Base-by-base conservation (phyloP, 495 filamentous ascomycete species). In the Ascobolus immersus region DNA sequence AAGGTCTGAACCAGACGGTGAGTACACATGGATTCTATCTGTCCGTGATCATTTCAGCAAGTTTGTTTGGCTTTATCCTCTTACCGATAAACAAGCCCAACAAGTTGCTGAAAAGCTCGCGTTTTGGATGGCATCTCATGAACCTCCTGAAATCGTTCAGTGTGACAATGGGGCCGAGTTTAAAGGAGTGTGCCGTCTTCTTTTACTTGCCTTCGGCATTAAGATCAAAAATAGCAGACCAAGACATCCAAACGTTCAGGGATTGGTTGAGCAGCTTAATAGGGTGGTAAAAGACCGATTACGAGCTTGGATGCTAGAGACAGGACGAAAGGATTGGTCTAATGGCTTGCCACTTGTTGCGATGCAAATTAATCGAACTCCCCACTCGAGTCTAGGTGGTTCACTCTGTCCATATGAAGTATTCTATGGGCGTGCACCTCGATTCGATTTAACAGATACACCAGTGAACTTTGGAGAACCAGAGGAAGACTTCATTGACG, bases 11-110 rank as follows among this genome's bases (percentile, higher is more conserved):
- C 38, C 39, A 2, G 34, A 44, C 27, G 28, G 28, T 5, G 7
- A 34, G 1, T 45, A 27, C 20, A 21, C 29, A 17, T 45, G 39
- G 39, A 43, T 48, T 11, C 35, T 30, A 4, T 33, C 42, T 38
- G 31, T 45, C 4, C 8, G 34, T 4, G 39, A 48, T 14, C 32
- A 48, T 24, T 42, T 44, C 11, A 39, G 21, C 21, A 41, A 45
- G 13, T 28, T 34, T 12, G 5, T 19, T 18, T 20, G 15, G 5
- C 17, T 41, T 0, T 26, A 17, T 18, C 0, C 23, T 19, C 15
- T 36, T 9, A 29, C 10, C 3, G 12, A 26, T 10, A 36, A 40
- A 13, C 11, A 34, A 22, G 32, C 29, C 1, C 4, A 21, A 4
- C 17, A 4, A 2, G 18, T 40, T 13, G 34, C 33, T 19, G 10